These are phyloP conservation scores for Skeletonema potamos DNA, from an alignment of 108 stramenopile species.

Conservation along the genomic window DNA sequence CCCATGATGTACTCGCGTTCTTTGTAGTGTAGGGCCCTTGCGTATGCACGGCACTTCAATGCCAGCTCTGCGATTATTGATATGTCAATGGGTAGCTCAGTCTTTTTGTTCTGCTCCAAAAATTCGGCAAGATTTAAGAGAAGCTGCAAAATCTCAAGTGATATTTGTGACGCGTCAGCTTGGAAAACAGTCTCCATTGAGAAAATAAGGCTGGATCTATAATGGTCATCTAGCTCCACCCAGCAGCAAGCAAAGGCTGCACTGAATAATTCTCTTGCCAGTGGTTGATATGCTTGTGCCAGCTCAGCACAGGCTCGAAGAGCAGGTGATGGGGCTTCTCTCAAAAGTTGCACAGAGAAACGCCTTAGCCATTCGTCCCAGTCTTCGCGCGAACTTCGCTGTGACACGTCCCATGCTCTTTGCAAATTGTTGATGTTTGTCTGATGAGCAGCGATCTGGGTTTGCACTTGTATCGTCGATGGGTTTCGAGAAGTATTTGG, in stretches of 20 bases:
- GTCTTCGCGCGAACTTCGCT: constrained; percentile 89
- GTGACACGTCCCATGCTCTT: constrained; percentile 91
- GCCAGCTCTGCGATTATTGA: constrained; percentile 88
- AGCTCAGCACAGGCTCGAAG: constrained; percentile 89
- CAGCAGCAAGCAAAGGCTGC: constrained; percentile 98
- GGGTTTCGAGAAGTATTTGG: constrained; percentile 17
- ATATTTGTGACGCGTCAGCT: constrained; percentile 78
- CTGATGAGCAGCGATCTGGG: constrained; percentile 43
- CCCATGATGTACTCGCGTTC: constrained; percentile 87
- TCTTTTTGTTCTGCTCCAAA: constrained; percentile 79
- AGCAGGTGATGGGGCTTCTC: constrained; percentile 94
- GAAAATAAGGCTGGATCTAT: constrained; percentile 72
- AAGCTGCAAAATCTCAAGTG: constrained; percentile 86
- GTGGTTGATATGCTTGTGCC: constrained; percentile 93
- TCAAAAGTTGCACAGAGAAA: constrained; percentile 89
- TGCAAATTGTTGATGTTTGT: constrained; percentile 80
- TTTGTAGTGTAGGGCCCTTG: constrained; percentile 94
- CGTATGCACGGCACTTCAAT: constrained; percentile 95
- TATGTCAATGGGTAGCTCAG: constrained; percentile 94
- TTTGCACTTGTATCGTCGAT: constrained; percentile 40
- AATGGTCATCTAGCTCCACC: constrained; percentile 79
- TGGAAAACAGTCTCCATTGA: constrained; percentile 87
- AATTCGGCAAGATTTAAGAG: constrained; percentile 98
- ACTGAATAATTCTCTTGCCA: constrained; percentile 95
- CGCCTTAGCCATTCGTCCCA: constrained; percentile 98